phyloP scores from a whole-genome alignment of 106 monocot genomes.

The Dendrobium catenatum region DNA sequence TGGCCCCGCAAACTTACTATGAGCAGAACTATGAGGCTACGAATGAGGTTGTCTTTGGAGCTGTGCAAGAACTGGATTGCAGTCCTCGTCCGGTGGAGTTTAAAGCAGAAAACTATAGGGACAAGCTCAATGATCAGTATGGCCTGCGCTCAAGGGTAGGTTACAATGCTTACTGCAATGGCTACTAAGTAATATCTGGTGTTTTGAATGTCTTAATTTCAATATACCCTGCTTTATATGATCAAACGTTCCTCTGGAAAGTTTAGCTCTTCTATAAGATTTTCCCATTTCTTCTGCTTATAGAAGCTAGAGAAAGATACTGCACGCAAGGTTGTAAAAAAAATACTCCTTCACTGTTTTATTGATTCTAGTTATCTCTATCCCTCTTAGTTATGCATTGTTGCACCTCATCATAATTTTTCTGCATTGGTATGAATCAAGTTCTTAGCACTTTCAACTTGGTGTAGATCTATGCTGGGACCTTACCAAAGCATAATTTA shows the following conservation, averaged over 20 bases:
- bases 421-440: too few relatives aligned
- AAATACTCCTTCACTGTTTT: neutral
- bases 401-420: too few relatives aligned
- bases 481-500: too few relatives aligned
- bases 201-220: neutral
- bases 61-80: slow-evolving; percentile 68
- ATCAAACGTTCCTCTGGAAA: neutral
- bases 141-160: slow-evolving; percentile 53
- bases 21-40: slow-evolving; percentile 79
- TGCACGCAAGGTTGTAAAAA: neutral
- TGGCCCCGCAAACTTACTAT: slow-evolving; percentile 77
- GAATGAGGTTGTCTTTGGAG: slow-evolving; percentile 95
- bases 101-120: slow-evolving; percentile 70
- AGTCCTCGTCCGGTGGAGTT: slow-evolving; percentile 54
- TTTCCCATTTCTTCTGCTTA: neutral
- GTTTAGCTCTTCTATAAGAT: neutral
- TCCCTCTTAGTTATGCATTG: too few relatives aligned
- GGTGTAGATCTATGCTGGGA: too few relatives aligned
- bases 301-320: neutral
- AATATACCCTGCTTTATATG: neutral
- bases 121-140: slow-evolving; percentile 46
- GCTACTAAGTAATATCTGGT: slow-evolving; percentile 13
- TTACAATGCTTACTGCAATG: slow-evolving; percentile 44
- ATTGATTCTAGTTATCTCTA: too few relatives aligned
- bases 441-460: too few relatives aligned